These are phyloP conservation scores for Glycine latifolia DNA, from an alignment of 306 rosid genomes.

Conservation along the genomic window DNA sequence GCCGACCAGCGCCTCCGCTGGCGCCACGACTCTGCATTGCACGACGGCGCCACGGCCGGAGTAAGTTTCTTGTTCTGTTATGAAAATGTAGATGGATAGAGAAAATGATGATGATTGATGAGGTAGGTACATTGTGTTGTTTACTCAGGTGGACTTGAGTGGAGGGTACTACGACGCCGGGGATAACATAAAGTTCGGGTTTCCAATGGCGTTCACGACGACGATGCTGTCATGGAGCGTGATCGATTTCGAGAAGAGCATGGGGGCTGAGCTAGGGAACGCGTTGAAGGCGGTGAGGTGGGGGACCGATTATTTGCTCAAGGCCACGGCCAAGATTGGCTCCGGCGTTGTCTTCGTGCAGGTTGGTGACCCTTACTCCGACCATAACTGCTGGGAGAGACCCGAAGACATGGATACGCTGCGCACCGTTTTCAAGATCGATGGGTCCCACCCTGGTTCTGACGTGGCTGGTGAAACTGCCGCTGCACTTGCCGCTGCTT, in stretches of 20 bases:
- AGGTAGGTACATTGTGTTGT: conserved; percentile 44
- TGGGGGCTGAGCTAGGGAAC: conserved; percentile 84
- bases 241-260: conserved; percentile 77
- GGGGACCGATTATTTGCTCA: conserved; percentile 83
- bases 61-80: conserved; percentile 42
- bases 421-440: conserved; percentile 78
- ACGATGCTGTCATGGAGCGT: conserved; percentile 92
- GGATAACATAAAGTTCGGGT: conserved; percentile 92
- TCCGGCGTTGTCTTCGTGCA: conserved; percentile 83
- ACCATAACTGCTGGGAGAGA: conserved; percentile 98
- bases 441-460: conserved; percentile 83
- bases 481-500: conserved; percentile 97
- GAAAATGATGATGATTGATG: not conserved
- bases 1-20: conserved; percentile 86
- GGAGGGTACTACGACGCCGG: conserved; percentile 99
- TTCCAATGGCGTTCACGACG: conserved; percentile 98
- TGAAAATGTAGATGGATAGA: not conserved
- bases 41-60: conserved; percentile 82
- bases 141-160: conserved; percentile 72
- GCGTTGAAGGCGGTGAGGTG: conserved; percentile 78
- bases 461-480: conserved; percentile 99
- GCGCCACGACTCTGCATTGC: conserved; percentile 91
- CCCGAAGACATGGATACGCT: conserved; percentile 98
- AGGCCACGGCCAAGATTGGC: conserved; percentile 73
- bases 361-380: conserved; percentile 86